Evolutionary conservation across 768 basidiomycete species (phyloP), one percentile per base, ranked within the genome.

Genomic region (Neoboletus brunneissimus): DNA sequence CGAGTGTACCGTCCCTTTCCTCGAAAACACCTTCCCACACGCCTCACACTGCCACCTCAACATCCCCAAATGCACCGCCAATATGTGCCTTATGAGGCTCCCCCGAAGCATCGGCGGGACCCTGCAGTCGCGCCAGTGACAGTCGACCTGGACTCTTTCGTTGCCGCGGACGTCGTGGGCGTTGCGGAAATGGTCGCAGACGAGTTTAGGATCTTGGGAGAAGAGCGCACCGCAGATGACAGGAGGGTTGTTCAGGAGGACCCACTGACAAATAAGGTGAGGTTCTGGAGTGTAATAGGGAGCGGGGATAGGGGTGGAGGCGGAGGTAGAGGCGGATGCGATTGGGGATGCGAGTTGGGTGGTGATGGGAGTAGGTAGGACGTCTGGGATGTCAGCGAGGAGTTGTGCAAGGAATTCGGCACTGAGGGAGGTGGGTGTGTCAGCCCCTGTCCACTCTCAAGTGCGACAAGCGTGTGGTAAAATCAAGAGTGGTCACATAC

Each of bases 51-150:
- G 41, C 64, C 64, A 65, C 29, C 18, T 46, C 37, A 66, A 20
- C 16, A 65, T 3, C 1, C 45, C 41, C 25, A 66, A 8, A 38
- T 66, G 65, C 1, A 67, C 59, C 0, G 62, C n/a, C 47, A 59
- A 45, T 20, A 66, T n/a, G 35, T 66, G 65, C 0, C 65, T 49
- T 18, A 59, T 40, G 1, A 66, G n/a, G 37, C 62, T 67, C 2
- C 65, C 65, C 6, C 65, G 45, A 5, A 57, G 57, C 65, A 66
- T 66, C 6, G 55, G 65, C 0, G 55, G 15, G 1, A 9, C 53
- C 0, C n/a, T 11, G 37, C 65, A 67, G n/a, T 51, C 45, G 3
- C n/a, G 46, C 65, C 65, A 66, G 10, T 2, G 22, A 34, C 65
- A 66, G 18, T 0, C 1, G 2, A 62, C 51, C 12, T 18, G 18